Evolutionary conservation across 2,329 filamentous ascomycete genomes (phyloP), one percentile per base, ranked within the genome.

Genomic region (Aspergillus piperis): DNA sequence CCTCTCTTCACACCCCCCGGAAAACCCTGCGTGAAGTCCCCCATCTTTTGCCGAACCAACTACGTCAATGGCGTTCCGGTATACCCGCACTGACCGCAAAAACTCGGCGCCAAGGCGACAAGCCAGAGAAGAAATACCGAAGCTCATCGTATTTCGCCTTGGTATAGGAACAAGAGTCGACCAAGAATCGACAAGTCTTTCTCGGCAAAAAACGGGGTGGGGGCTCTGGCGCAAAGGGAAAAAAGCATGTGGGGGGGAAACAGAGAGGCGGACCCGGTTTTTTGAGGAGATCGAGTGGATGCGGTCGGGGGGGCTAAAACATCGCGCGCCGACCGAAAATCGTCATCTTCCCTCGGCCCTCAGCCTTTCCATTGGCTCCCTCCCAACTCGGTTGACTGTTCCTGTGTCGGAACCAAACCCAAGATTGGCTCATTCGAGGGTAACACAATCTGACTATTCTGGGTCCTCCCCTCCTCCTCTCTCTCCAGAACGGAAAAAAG

Each of bases 291-390:
- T 55, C 53, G 21, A 55, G 53, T 55, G 53, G 53, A 54, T 50
- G 25, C 53, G 19, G 17, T 42, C 21, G 42, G 11, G 39, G 32
- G 41, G 57, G 17, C 58, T 54, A 54, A 48, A 53, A 51, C 42
- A 23, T 51, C 54, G 52, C 57, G 53, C 58, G 32, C 58, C 42
- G 36, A 49, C 41, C 50, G 51, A 54, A 36, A 32, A 62, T 60
- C 49, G 32, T 58, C 61, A 62, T 60, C 48, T 47, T 19, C n/a
- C 38, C 8, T 44, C 23, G n/a, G 54, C 54, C 25, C 39, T 17
- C 27, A 6, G 27, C 25, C 15, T n/a, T 21, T 30, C 36, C 36
- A 42, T 52, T 27, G 47, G 48, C 13, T 36, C 32, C 32, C 32
- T 36, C 32, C 32, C 27, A 11, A 38, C 6, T 25, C 19, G 19